Evolutionary conservation across 495 filamentous ascomycete species (phyloP).

Genomic region (Xylaria bambusicola): DNA sequence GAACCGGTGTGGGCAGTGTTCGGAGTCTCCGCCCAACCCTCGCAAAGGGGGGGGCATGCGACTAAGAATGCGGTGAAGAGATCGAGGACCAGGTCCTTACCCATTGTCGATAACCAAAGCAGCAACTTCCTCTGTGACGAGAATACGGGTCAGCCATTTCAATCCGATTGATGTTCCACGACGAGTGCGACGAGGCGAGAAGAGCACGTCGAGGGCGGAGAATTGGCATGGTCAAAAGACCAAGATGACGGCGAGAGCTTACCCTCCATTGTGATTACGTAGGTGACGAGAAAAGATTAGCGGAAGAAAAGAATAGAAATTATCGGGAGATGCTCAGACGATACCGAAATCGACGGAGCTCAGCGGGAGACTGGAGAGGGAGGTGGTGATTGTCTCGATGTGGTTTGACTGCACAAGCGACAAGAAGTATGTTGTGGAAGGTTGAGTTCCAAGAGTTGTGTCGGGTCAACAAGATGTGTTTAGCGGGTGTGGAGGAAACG

Average conservation of each 20-base stretch:
- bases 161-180: constrained; percentile 13
- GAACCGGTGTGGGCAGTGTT: constrained; percentile 7
- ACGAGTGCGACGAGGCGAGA: constrained; percentile 10
- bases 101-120: constrained; percentile 99
- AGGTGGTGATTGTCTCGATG: constrained; percentile 36
- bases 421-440: constrained; percentile 50
- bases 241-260: constrained; percentile 28
- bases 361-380: constrained; percentile 17
- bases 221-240: constrained; percentile 9
- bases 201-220: constrained; percentile 7
- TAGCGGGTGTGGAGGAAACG: constrained; percentile 29
- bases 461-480: constrained; percentile 28
- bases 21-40: constrained; percentile 15
- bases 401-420: constrained; percentile 41
- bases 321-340: constrained; percentile 40
- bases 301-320: constrained; percentile 37
- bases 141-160: constrained; percentile 55
- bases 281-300: constrained; percentile 39
- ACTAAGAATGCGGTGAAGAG: constrained; percentile 37
- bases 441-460: constrained; percentile 54
- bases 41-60: constrained; percentile 23
- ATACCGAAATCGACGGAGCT: constrained; percentile 47
- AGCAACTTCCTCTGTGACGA: constrained; percentile 91
- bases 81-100: constrained; percentile 60
- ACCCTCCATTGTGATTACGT: constrained; percentile 58